These are phyloP conservation scores for Gynostemma pentaphyllum DNA, from an alignment of 306 rosid species.

Conservation along the genomic window DNA sequence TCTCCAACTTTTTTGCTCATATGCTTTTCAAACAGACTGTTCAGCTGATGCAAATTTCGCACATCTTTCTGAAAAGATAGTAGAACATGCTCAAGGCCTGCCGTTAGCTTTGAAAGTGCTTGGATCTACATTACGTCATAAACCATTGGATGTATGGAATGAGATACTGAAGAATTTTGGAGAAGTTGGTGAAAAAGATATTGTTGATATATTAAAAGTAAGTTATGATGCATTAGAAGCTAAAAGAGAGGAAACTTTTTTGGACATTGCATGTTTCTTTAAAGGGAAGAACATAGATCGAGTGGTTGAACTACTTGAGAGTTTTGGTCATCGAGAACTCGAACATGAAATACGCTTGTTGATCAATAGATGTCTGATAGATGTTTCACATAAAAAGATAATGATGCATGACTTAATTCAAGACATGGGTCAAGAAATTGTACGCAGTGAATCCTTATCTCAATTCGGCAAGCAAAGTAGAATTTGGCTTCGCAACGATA, in stretches of 20 bases:
- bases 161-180: neutral
- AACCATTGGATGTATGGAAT: neutral
- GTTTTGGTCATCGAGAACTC: neutral
- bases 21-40: neutral
- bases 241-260: neutral
- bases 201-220: neutral
- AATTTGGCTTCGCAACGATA: slow-evolving; percentile 23
- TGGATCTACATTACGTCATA: neutral
- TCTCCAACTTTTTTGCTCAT: neutral
- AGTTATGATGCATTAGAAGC: slow-evolving; percentile 4
- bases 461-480: slow-evolving; percentile 10
- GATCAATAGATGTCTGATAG: no score
- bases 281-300: neutral
- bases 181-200: neutral
- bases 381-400: no score
- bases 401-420: slow-evolving; percentile 32
- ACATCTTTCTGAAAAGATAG: neutral
- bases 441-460: slow-evolving; percentile 1
- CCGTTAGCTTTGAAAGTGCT: neutral
- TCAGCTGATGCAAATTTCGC: neutral
- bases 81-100: neutral
- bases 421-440: slow-evolving; percentile 25
- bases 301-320: neutral
- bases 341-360: no score
- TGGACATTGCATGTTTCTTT: slow-evolving; percentile 11